Percentiles rank a stretch among this genome's conserved stretches.
Conservation (phyloP, 2,329 filamentous ascomycete genomes). For the Colletotrichum melonis region DNA sequence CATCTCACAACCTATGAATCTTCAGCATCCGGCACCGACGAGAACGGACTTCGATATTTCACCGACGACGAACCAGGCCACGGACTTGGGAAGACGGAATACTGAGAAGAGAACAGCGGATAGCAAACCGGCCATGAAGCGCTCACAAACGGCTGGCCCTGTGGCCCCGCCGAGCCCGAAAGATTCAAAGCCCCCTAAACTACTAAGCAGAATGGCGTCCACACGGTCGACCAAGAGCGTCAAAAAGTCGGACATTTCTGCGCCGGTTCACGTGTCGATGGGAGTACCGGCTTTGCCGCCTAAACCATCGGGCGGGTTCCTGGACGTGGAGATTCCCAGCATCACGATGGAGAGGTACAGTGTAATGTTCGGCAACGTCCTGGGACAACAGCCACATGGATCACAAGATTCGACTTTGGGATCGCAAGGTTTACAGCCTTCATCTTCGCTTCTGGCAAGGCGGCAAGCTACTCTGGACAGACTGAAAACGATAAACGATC, state of each 20-base stretch:
- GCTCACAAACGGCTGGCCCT: constrained; percentile 54
- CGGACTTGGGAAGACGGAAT: constrained; percentile 48
- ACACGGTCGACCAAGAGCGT: constrained; percentile 33
- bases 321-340: constrained; percentile 84
- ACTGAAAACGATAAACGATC: constrained; percentile 65
- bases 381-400: constrained; percentile 61
- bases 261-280: constrained; percentile 40
- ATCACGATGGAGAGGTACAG: constrained; percentile 90
- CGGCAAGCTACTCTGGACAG: constrained; percentile 70
- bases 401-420: background rate
- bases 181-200: constrained; percentile 36
- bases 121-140: constrained; percentile 56
- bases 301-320: constrained; percentile 51
- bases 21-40: constrained; percentile 15
- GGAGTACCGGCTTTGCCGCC: constrained; percentile 36
- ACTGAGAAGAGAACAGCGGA: constrained; percentile 49
- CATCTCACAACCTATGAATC: constrained; percentile 31
- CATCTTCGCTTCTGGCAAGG: constrained; percentile 61
- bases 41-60: constrained; percentile 9
- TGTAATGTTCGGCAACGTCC: constrained; percentile 87
- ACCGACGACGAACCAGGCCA: constrained; percentile 10
- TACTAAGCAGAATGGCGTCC: constrained; percentile 36
- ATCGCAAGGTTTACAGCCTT: constrained; percentile 38
- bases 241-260: constrained; percentile 41
- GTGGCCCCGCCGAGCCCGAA: constrained; percentile 23